phyloP scores from a whole-genome alignment of 2,329 filamentous ascomycete genomes.

The Penicillium sp. region DNA sequence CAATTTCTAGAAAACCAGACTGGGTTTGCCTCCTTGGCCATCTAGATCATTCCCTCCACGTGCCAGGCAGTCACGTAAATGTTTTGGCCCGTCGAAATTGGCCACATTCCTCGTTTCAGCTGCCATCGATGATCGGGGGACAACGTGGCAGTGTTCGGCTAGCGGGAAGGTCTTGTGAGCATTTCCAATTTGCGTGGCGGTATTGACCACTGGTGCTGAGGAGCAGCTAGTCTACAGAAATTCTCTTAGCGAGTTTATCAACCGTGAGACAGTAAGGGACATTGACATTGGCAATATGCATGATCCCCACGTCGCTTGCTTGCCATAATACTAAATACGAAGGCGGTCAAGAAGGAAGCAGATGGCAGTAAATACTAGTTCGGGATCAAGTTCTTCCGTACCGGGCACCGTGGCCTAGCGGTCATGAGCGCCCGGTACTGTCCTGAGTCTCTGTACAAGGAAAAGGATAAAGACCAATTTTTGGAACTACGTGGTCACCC shows the following conservation, averaged over 20 bases:
- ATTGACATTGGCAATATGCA: too few relatives aligned
- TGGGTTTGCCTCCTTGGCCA: not conserved
- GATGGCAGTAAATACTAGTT: too few relatives aligned
- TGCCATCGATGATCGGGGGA: not conserved
- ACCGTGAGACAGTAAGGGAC: too few relatives aligned
- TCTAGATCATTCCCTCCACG: not conserved
- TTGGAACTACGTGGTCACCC: not conserved
- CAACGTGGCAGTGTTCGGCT: slow-evolving; percentile 2
- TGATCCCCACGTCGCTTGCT: too few relatives aligned
- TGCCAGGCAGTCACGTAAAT: not conserved
- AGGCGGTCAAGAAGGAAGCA: too few relatives aligned
- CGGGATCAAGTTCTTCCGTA: too few relatives aligned
- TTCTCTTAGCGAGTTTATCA: too few relatives aligned
- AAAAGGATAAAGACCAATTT: not conserved
- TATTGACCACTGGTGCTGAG: not conserved
- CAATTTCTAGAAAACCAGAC: not conserved
- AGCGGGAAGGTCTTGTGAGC: not conserved
- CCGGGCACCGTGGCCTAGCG: not conserved
- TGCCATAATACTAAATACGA: too few relatives aligned
- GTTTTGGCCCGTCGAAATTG: not conserved
- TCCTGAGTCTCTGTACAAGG: not conserved
- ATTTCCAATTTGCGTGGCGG: not conserved
- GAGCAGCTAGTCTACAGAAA: not conserved
- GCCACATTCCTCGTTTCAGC: slow-evolving; percentile 8
- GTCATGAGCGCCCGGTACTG: not conserved